These are phyloP conservation scores for Epichloe brachyelytri DNA, from an alignment of 2,329 filamentous ascomycete species.

Conservation along the genomic window DNA sequence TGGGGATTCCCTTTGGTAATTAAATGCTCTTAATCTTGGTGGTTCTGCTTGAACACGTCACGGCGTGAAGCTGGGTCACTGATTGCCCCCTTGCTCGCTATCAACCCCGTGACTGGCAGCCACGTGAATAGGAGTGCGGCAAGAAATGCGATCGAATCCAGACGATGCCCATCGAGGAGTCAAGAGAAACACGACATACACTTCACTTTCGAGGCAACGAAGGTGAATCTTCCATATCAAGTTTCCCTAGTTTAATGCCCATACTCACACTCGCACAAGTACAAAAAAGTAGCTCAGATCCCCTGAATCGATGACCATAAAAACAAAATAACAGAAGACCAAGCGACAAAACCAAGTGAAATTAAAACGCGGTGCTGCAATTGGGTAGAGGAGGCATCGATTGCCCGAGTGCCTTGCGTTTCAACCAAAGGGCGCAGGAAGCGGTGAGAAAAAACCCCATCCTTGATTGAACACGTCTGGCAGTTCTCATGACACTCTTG, in stretches of 20 bases:
- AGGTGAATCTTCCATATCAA: not conserved
- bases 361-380: not conserved
- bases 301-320: conserved; percentile 5
- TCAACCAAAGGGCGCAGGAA: not conserved
- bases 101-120: too few relatives aligned
- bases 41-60: too few relatives aligned
- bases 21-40: too few relatives aligned
- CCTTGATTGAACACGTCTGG: not conserved
- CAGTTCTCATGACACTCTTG: not conserved
- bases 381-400: not conserved
- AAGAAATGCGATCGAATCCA: too few relatives aligned
- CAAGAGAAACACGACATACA: not conserved
- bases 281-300: conserved; percentile 5
- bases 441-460: not conserved
- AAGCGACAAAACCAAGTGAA: not conserved
- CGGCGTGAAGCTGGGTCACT: too few relatives aligned
- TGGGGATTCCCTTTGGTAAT: too few relatives aligned
- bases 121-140: too few relatives aligned
- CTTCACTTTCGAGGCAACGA: not conserved
- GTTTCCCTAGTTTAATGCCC: conserved; percentile 10
- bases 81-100: too few relatives aligned
- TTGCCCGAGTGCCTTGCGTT: conserved; percentile 1
- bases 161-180: not conserved
- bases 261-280: conserved; percentile 6
- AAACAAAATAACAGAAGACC: conserved; percentile 7